Evolutionary conservation across 805 yeast genomes (phyloP), one percentile per base, ranked within the genome.

Genomic region (Barnettozyma sucrosica): DNA sequence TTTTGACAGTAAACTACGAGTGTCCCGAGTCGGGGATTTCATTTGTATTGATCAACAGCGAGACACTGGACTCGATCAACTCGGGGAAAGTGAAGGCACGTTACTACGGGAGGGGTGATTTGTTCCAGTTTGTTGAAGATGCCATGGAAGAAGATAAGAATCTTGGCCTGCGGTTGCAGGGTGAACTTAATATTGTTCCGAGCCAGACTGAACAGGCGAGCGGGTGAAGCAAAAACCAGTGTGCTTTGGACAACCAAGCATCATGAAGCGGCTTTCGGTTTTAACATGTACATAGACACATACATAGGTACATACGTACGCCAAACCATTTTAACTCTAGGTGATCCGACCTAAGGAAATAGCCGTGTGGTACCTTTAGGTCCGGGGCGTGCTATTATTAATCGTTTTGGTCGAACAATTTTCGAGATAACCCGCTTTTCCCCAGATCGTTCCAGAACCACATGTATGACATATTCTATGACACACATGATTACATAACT

Each of bases 21-120:
- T 75, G 81, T 54, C 83, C 83, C 0, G 80, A 74, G n/a, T 74
- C 81, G 21, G 76, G 79, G 0, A 67, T 76, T 8, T 61, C 72
- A 19, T 77, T 69, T 57, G 82, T 78, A 1, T 58, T 79, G 9
- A 65, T 79, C 14, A 74, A 74, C 48, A 65, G 65, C 37, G 67
- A 66, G 4, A 73, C 77, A 0, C 76, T 77, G 5, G 62, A 66
- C 4, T 60, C 72, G 1, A 58, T 73, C 19, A 61, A 65, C 36
- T 62, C 66, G 21, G 58, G 59, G 1, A 64, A 64, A 23, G 64
- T 66, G 2, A 54, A 63, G 14, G 74, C 77, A 1, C 68, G 69
- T 37, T 77, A 75, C 52, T 77, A 71, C 49, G 68, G 71, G 0
- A 51, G 72, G 28, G 76, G 74, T 2, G 76, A 77, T 45, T 53